Conservation (phyloP, 345 rosid genomes). For the Brassica juncea region DNA sequence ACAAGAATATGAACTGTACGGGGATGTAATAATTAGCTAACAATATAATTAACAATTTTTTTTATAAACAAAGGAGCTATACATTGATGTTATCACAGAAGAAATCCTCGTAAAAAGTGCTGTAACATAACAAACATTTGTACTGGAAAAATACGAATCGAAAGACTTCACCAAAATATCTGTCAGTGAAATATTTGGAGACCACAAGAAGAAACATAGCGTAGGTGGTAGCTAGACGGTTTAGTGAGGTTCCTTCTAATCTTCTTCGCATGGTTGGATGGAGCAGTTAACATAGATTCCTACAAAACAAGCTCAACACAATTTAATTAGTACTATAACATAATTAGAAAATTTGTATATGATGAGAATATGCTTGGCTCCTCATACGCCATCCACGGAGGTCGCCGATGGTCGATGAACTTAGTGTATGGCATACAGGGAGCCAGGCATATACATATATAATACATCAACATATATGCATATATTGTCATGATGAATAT, state of each 20-base stretch:
- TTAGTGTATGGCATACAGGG: constrained; percentile 98
- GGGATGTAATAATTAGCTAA: constrained; percentile 36
- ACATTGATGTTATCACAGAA: constrained; percentile 31
- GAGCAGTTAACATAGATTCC: constrained; percentile 5
- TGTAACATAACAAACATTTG: constrained; percentile 33
- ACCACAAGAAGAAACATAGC: constrained; percentile 12
- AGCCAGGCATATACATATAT: constrained; percentile 81
- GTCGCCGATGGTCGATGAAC: constrained; percentile 65
- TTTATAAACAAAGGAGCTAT: not conserved
- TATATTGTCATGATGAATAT: not conserved
- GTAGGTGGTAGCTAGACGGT: not conserved
- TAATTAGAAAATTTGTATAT: not conserved
- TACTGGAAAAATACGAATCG: constrained; percentile 26
- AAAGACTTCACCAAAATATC: constrained; percentile 29
- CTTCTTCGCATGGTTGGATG: not conserved
- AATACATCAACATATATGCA: constrained; percentile 7
- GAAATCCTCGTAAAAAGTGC: constrained; percentile 37
- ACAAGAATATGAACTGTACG: constrained; percentile 28
- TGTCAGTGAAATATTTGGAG: constrained; percentile 21
- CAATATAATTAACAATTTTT: constrained; percentile 6
- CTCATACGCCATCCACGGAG: constrained; percentile 99
- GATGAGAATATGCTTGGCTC: constrained; percentile 86
- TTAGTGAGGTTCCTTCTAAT: constrained; percentile 23
- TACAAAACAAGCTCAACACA: constrained; percentile 17
- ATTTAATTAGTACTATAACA: not conserved